Evolutionary conservation across 2,329 filamentous ascomycete genomes (phyloP).

Genomic region (Penicillium polonicum): DNA sequence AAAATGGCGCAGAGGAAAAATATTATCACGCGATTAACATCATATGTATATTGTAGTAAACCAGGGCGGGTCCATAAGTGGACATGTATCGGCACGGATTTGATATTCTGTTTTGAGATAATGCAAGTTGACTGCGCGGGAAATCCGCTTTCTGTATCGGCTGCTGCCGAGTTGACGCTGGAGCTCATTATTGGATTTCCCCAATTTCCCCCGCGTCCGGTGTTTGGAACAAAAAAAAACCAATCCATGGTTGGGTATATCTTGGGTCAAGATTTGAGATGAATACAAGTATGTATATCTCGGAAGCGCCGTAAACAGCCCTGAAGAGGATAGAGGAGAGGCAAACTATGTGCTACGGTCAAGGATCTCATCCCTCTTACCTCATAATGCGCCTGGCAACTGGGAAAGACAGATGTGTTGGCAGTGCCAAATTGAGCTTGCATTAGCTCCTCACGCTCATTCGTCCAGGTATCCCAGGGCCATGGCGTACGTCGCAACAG

Average conservation of each 20-base stretch:
- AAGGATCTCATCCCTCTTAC: constrained; percentile 3
- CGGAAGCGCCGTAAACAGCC: not conserved
- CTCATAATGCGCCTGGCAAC: constrained; percentile 1
- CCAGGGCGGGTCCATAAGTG: not conserved
- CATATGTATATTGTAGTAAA: not conserved
- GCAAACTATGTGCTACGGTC: not conserved
- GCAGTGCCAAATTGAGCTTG: constrained; percentile 24
- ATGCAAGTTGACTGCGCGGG: constrained; percentile 10
- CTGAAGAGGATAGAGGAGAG: not conserved
- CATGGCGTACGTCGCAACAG: constrained; percentile 24
- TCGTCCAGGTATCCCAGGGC: constrained; percentile 16
- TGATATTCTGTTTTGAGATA: not conserved
- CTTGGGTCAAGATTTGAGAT: not conserved
- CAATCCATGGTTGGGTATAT: constrained; percentile 8
- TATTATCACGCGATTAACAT: constrained; percentile 7
- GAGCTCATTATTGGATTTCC: not conserved
- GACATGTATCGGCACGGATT: not conserved
- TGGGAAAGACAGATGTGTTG: constrained; percentile 21
- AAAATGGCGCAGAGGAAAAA: constrained; percentile 6
- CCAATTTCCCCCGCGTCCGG: not conserved
- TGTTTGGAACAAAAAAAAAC: not conserved
- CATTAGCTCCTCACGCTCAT: constrained; percentile 22
- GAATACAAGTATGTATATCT: not conserved
- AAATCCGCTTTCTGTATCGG: constrained; percentile 3
- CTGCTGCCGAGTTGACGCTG: constrained; percentile 5